Evolutionary conservation across 352 stramenopile genomes (phyloP).

Genomic region (Globisporangium middletonii): DNA sequence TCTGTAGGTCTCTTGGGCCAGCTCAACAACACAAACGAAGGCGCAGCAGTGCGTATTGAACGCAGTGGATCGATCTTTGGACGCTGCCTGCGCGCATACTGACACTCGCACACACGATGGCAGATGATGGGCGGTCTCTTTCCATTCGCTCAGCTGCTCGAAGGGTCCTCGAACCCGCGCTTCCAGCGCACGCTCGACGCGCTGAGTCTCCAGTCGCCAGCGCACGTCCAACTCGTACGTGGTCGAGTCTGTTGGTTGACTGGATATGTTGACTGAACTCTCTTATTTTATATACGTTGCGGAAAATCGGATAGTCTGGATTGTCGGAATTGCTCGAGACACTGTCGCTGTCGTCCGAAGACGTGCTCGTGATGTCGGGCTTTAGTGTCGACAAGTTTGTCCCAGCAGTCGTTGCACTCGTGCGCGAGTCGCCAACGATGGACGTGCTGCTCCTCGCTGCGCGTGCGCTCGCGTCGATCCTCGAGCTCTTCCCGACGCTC

Average conservation of each 20-base stretch:
- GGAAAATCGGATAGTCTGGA: slow-evolving; percentile 11
- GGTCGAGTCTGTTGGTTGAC: too few relatives aligned
- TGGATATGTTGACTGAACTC: neutral
- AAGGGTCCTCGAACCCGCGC: slow-evolving; percentile 20
- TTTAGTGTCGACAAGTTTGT: slow-evolving; percentile 63
- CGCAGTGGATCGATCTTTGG: neutral
- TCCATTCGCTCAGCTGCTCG: slow-evolving; percentile 50
- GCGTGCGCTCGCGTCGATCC: slow-evolving; percentile 42
- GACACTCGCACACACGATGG: neutral
- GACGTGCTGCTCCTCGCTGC: slow-evolving; percentile 57
- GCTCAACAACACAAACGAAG: slow-evolving; percentile 5
- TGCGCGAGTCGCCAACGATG: slow-evolving; percentile 40
- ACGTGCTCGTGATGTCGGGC: slow-evolving; percentile 53
- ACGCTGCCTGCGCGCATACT: neutral
- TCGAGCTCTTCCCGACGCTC: slow-evolving; percentile 45
- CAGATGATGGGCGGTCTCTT: slow-evolving; percentile 33
- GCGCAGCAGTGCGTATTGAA: neutral
- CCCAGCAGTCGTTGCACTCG: slow-evolving; percentile 29
- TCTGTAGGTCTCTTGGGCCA: slow-evolving; percentile 2
- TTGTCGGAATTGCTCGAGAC: slow-evolving; percentile 61
- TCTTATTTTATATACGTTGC: slow-evolving; percentile 1
- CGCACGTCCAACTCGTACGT: slow-evolving; percentile 38
- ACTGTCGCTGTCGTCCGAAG: slow-evolving; percentile 65
- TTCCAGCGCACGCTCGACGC: slow-evolving; percentile 44
- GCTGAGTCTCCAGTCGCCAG: slow-evolving; percentile 24